Percentiles rank a stretch among this genome's conserved stretches.
These are phyloP conservation scores for Lolium perenne DNA, from an alignment of 176 grass and related monocot species.

Conservation along the genomic window DNA sequence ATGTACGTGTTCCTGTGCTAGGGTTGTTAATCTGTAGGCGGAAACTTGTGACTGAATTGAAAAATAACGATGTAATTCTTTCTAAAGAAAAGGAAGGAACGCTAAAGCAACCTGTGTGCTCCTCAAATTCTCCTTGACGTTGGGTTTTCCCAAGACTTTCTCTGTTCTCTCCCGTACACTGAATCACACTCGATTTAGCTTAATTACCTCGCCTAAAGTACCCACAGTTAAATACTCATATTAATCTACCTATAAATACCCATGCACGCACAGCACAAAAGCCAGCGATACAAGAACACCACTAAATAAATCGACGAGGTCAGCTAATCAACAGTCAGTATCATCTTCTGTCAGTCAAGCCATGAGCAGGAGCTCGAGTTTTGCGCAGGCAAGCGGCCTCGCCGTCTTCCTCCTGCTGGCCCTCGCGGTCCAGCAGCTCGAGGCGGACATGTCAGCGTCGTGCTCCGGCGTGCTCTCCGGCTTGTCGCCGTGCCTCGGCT, in stretches of 20 bases:
- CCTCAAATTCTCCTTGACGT: background rate
- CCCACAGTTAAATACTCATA: background rate
- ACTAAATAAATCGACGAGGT: background rate
- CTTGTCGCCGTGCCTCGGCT: slow-evolving; percentile 48
- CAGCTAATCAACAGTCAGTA: background rate
- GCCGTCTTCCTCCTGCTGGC: slow-evolving; percentile 17
- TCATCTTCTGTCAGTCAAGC: background rate
- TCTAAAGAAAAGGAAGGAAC: background rate
- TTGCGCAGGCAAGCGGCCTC: background rate
- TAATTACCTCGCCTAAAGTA: slow-evolving; percentile 17
- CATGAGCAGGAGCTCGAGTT: slow-evolving; percentile 32
- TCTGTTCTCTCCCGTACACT: background rate
- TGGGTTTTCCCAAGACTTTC: slow-evolving; percentile 16
- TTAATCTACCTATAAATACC: slow-evolving; percentile 42
- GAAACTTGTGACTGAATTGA: background rate
- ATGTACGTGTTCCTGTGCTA: background rate
- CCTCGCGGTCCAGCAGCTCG: slow-evolving; percentile 19
- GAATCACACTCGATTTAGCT: no score
- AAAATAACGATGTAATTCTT: background rate
- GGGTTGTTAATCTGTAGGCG: background rate
- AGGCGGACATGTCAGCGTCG: slow-evolving; percentile 1
- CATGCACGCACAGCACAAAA: background rate
- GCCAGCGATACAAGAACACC: background rate
- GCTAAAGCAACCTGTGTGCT: no score
- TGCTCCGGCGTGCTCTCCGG: slow-evolving; percentile 37